Base-by-base conservation (phyloP, 164 flowering plant genomes). In the Kingdonia uniflora region DNA sequence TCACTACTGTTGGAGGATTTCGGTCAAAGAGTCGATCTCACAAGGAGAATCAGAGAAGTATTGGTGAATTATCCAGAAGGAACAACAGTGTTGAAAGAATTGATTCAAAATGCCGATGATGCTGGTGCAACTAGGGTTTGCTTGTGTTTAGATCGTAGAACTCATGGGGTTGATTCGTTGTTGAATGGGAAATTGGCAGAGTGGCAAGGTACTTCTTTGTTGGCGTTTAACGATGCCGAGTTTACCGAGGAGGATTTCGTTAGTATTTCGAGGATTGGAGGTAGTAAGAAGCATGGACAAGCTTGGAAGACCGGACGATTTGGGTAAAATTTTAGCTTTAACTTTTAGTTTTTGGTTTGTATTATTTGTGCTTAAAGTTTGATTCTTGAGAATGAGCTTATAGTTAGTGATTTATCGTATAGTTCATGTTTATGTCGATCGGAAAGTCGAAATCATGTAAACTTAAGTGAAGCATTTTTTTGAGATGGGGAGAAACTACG, bases 221-320 rank as follows among this genome's bases (percentile, higher is more conserved):
- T 91, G 52, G 95, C 94, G 8, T 87, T 60, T 42, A 91, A 91
- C 66, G 66, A 91, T 52, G 95, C 96, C 1, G 78, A 71, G 55
- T 91, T 91, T 61, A 73, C 81, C 1, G 96, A 91, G 52, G 95
- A 84, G 24, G 98, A 91, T 79, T 91, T 91, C 49, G 80, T 68
- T 11, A 85, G 95, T 59, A 87, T 91, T 38, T 91, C 96, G 2
- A 66, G 95, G 49, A 84, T 87, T 60, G 98, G 98, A 10, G 98
- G 81, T 19, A 87, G 96, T 61, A 65, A 65, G 42, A 91, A 91
- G 76, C 85, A 74, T 11, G 75, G 72, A 0, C 89, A 87, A 55
- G 80, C 85, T 1, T 85, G 87, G 90, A 91, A 87, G 65, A 91
- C 98, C 11, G 98, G 98, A 7, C 92, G 98, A 11, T 91, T 91